Base-by-base conservation (phyloP, 192 early-diverging fungal species). In the Thamnidium elegans region DNA sequence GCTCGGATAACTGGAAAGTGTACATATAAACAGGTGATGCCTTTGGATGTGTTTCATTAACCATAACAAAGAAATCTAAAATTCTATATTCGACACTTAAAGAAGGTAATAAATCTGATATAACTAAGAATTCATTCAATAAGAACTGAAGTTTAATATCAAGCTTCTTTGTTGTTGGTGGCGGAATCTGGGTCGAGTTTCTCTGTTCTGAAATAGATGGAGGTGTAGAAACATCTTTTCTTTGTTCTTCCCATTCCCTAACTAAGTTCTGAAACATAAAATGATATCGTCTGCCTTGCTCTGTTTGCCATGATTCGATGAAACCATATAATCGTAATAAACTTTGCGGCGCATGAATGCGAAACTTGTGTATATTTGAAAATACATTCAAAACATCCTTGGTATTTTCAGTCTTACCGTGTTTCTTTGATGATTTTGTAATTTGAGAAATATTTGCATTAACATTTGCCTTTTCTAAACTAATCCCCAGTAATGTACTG, bases 271-370 rank as follows among this genome's bases (percentile, higher is more conserved):
- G 85, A 67, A 89, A 85, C 63, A 90, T 69, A 64, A 90, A 87
- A 61, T 88, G 85, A 69, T 87, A 89, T 10, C 72, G 67, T 36
- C 78, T 70, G 36, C 80, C 69, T 47, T 85, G 82, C 55, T 90
- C 87, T 30, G 84, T 83, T 0, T 83, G 74, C 91, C 91, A 93
- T 32, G 87, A 83, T 56, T 88, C 87, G n/a, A 90, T 75, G 68
- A 93, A 92, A 3, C 79, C 71, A 53, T 90, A 87, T 10, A 93
- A 50, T 45, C 85, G 86, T n/a, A 93, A 62, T 11, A 93, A 68
- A 58, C 88, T 90, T 47, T 84, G 76, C 6, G 85, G 86, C 0
- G 84, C 59, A 34, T 75, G 68, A 34, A 87, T 54, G 30, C 71
- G 59, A 23, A 86, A 63, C 15, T 67, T 67, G 61, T 78, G 68